Conservation (phyloP, 23 red algal genomes). For the Pyropia yezoensis region DNA sequence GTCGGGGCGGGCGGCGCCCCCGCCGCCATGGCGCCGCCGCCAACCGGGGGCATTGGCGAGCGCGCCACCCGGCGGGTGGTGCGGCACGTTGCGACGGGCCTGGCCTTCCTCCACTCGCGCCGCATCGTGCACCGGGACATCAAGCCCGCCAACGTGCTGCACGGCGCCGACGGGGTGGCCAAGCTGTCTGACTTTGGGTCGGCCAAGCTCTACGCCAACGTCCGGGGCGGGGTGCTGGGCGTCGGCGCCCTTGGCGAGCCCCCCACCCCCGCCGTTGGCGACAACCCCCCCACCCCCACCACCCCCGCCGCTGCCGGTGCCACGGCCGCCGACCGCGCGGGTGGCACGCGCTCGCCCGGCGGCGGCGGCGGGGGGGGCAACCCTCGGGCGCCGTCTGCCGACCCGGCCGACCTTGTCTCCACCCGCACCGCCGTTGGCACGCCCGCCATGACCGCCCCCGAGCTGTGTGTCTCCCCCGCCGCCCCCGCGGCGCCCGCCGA, state of each 20-base stretch:
- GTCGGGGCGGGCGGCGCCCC: too few species aligned
- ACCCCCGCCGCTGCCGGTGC: too few species aligned
- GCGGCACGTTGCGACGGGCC: neutral
- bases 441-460: neutral
- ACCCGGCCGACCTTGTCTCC: too few species aligned
- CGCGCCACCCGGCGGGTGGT: too few species aligned
- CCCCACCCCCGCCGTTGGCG: too few species aligned
- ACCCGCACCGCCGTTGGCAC: neutral
- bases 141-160: constrained; percentile 32
- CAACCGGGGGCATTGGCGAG: neutral
- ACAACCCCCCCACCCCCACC: too few species aligned
- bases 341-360: too few species aligned
- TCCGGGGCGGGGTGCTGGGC: neutral
- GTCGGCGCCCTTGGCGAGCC: too few species aligned
- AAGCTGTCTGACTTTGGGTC: constrained; percentile 23
- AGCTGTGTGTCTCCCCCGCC: neutral
- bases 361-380: too few species aligned
- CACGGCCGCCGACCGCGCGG: too few species aligned
- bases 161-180: neutral
- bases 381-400: too few species aligned
- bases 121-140: constrained; percentile 32
- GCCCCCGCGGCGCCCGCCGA: neutral
- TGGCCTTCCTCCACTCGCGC: constrained; percentile 11
- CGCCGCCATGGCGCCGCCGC: constrained; percentile 16
- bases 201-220: neutral